Percentiles rank a stretch among this genome's conserved stretches.
Evolutionary conservation across 306 rosid genomes (phyloP).

Genomic region (Cucumis melo): DNA sequence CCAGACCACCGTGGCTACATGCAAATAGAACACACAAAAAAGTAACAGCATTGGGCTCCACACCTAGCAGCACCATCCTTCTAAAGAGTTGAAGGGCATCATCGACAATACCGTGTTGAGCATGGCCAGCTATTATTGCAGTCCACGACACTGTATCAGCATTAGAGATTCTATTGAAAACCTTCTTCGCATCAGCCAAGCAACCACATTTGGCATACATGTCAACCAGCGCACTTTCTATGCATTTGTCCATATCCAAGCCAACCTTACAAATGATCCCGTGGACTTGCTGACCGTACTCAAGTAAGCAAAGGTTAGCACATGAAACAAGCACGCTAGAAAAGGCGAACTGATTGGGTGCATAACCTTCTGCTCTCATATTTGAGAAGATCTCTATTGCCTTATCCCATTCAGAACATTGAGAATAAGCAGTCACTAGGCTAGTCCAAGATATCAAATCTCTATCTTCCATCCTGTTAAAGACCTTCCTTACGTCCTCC

Average conservation of each 20-base stretch:
- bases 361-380: constrained; percentile 39
- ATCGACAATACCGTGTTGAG: constrained; percentile 61
- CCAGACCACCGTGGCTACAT: constrained; percentile 65
- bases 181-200: constrained; percentile 27
- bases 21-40: constrained; percentile 60
- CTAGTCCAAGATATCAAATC: constrained; percentile 76
- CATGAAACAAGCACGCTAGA: constrained; percentile 51
- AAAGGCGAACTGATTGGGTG: constrained; percentile 55
- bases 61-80: constrained; percentile 39
- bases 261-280: constrained; percentile 45
- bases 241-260: constrained; percentile 36
- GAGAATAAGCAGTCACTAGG: constrained; percentile 46
- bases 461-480: constrained; percentile 47
- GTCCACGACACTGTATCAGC: constrained; percentile 73
- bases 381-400: constrained; percentile 44
- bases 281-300: constrained; percentile 53
- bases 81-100: constrained; percentile 41
- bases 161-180: constrained; percentile 35
- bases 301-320: constrained; percentile 48
- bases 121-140: constrained; percentile 46
- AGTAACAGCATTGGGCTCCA: constrained; percentile 38
- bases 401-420: constrained; percentile 45
- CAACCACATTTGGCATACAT: constrained; percentile 62
- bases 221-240: constrained; percentile 60
- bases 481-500: constrained; percentile 40